These are phyloP conservation scores for Meira nashicola DNA, from an alignment of 1,284 basidiomycete genomes.

Conservation along the genomic window DNA sequence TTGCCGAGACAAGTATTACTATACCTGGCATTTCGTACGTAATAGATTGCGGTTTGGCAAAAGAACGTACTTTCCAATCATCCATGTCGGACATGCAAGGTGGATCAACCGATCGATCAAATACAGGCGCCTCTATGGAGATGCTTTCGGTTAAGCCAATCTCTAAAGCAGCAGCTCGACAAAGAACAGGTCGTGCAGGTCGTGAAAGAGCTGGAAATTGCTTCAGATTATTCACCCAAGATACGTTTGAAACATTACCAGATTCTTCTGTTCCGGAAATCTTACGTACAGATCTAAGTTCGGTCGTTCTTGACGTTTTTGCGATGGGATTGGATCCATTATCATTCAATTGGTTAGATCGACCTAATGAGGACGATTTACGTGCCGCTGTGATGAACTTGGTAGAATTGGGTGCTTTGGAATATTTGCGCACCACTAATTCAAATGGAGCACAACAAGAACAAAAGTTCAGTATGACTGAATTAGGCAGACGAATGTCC, in stretches of 20 bases:
- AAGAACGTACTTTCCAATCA: slow-evolving; percentile 65
- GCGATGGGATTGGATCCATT: slow-evolving; percentile 46
- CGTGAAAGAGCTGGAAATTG: slow-evolving; percentile 43
- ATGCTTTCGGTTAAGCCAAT: slow-evolving; percentile 41
- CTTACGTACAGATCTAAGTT: slow-evolving; percentile 38
- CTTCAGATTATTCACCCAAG: slow-evolving; percentile 42
- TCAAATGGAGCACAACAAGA: not conserved
- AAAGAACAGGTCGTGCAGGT: slow-evolving; percentile 47
- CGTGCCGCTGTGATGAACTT: slow-evolving; percentile 39
- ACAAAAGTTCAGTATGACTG: slow-evolving; percentile 28
- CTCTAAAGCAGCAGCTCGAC: slow-evolving; percentile 38
- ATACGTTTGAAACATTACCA: slow-evolving; percentile 27
- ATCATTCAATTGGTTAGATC: slow-evolving; percentile 46
- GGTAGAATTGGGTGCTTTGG: slow-evolving; percentile 44
- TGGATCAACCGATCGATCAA: not conserved
- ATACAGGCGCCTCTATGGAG: slow-evolving; percentile 30
- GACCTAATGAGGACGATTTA: slow-evolving; percentile 28
- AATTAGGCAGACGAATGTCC: slow-evolving; percentile 40
- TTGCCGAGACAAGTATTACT: slow-evolving; percentile 90
- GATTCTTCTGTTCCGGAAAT: slow-evolving; percentile 37
- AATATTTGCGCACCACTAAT: slow-evolving; percentile 5
- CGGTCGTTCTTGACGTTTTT: slow-evolving; percentile 37
- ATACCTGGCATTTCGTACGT: slow-evolving; percentile 94
- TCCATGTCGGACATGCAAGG: slow-evolving; percentile 50
- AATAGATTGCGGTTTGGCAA: slow-evolving; percentile 76